Evolutionary conservation across 768 basidiomycete genomes (phyloP), one percentile per base, ranked within the genome.

Genomic region (Termitomyces sp.): DNA sequence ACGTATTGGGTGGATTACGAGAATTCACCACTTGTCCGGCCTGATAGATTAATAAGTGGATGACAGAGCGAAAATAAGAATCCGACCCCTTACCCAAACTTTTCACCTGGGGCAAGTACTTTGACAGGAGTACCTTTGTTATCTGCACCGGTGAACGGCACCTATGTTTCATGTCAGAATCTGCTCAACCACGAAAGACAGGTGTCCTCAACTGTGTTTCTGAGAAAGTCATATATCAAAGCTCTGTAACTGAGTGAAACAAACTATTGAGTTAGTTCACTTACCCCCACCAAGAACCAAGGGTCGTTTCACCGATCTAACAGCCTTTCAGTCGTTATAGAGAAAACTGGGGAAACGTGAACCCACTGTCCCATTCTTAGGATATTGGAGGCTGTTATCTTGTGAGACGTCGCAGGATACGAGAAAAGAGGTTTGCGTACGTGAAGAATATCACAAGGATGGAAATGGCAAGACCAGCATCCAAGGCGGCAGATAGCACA

Each of bases 401-500:
- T 18, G 6, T n/a, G 14, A 36, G 33, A n/a, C 40, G 11, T 36
- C 18, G 28, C 36, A 41, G 13, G 2, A n/a, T 1, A 40, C 9
- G 22, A 24, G 43, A 18, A n/a, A n/a, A 35, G 36, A 14, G 5
- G 3, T 38, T 28, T 41, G 68, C 74, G 45, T 60, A 79, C 74
- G 68, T 66, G 68, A 90, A 90, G 71, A 83, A 90, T 44, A 89
- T 80, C 6, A 86, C 72, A 11, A 88, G 62, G 2, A 82, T 79
- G 0, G 80, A 81, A 10, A 88, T 65, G 0, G 86, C 85, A 3
- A 84, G 75, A n/a, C 88, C 88, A 7, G 84, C 78, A 64, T 89
- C 86, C 24, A 89, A 72, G 3, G 87, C 88, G 38, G 87, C 87
- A 18, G 85, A 86, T 2, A 88, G 74, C 14, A 88, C 84, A 64